These are phyloP conservation scores for Pythium plurisporium DNA, from an alignment of 352 stramenopile genomes.

Conservation along the genomic window DNA sequence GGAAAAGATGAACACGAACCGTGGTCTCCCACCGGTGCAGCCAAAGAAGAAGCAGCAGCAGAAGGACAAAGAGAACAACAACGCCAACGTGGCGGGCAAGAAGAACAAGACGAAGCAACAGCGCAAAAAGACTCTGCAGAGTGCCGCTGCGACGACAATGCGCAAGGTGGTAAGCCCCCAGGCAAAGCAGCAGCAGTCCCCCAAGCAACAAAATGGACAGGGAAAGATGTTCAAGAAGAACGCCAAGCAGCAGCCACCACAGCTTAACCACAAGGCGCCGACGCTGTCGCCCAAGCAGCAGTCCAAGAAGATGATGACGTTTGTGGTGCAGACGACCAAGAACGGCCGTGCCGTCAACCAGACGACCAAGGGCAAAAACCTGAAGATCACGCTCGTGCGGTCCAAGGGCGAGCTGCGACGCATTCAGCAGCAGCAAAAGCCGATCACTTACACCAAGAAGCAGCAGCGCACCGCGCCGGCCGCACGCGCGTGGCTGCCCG, in stretches of 20 bases:
- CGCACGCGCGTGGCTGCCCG: conserved; percentile 25
- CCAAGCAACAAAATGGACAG: conserved; percentile 6
- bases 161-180: conserved; percentile 16
- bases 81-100: background rate
- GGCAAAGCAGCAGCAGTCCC: background rate
- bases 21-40: conserved; percentile 10
- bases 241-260: conserved; percentile 5
- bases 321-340: conserved; percentile 6
- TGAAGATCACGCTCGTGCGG: conserved; percentile 24
- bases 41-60: conserved; percentile 1
- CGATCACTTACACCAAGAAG: too few species aligned
- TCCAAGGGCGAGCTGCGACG: conserved; percentile 18
- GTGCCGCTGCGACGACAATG: background rate
- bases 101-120: conserved; percentile 8
- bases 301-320: conserved; percentile 4
- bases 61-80: conserved; percentile 6
- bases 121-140: conserved; percentile 15
- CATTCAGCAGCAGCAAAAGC: conserved; percentile 12
- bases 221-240: conserved; percentile 2
- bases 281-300: conserved; percentile 23
- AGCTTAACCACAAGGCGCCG: conserved; percentile 11
- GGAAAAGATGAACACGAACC: conserved; percentile 23
- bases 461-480: background rate
- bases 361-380: conserved; percentile 14
- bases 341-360: conserved; percentile 11